Conservation (phyloP, 2,329 filamentous ascomycete genomes). For the Clonostachys solani region DNA sequence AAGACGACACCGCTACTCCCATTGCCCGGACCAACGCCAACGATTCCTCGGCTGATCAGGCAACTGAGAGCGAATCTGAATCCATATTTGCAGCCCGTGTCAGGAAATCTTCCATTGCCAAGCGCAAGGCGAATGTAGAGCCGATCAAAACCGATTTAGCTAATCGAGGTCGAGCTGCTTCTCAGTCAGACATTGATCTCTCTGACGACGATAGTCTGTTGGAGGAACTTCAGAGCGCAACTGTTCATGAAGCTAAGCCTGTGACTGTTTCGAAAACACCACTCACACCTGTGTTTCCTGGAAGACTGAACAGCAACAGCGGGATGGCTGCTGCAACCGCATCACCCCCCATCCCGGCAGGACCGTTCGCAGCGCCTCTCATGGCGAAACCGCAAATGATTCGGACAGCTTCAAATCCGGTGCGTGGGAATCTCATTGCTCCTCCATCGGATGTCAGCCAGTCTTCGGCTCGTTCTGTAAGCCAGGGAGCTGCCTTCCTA, state of each 20-base stretch:
- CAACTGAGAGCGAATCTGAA: conserved; percentile 12
- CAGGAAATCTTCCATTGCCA: conserved; percentile 8
- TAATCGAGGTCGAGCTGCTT: conserved; percentile 1
- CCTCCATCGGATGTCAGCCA: conserved; percentile 39
- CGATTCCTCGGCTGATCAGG: too few species aligned
- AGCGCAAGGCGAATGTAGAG: conserved; percentile 33
- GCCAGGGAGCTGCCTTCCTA: conserved; percentile 51
- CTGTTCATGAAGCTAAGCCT: conserved; percentile 77
- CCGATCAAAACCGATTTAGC: conserved; percentile 51
- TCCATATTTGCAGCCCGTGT: conserved; percentile 8
- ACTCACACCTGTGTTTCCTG: conserved; percentile 59
- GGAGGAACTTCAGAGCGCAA: conserved; percentile 80
- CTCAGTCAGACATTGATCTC: conserved; percentile 38
- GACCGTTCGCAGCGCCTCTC: neutral
- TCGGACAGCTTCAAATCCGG: conserved; percentile 44
- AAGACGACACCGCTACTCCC: too few species aligned
- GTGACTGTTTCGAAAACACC: conserved; percentile 80
- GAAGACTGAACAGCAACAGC: conserved; percentile 9
- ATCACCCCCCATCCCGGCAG: neutral
- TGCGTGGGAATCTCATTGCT: conserved; percentile 36
- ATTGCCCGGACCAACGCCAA: too few species aligned
- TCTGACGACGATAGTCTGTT: conserved; percentile 77
- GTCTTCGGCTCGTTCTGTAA: conserved; percentile 46
- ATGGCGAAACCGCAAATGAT: conserved; percentile 17
- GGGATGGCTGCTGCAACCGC: neutral